Conservation (phyloP, 805 yeast species). For the Metschnikowia sp. region DNA sequence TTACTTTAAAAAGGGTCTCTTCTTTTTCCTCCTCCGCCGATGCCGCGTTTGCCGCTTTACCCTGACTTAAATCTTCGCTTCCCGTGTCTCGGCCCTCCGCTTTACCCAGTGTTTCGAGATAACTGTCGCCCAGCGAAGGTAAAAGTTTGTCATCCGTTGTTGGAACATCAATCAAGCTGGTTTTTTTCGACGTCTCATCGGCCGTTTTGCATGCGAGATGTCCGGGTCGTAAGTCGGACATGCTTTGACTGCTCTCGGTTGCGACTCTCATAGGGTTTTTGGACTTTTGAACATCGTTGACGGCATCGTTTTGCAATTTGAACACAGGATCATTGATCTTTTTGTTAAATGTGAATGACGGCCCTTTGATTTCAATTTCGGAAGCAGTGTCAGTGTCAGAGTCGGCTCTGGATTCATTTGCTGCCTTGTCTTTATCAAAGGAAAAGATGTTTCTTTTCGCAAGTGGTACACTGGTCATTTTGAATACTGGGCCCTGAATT, state of each 20-base stretch:
- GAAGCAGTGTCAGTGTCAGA: conserved; percentile 45
- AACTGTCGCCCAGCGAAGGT: too few species aligned
- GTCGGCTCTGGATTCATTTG: conserved; percentile 27
- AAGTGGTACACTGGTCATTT: conserved; percentile 24
- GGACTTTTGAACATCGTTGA: too few species aligned
- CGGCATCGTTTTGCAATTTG: conserved; percentile 7
- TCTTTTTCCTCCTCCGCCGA: conserved; percentile 88
- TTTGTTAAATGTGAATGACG: conserved; percentile 51
- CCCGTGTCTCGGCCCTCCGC: too few species aligned
- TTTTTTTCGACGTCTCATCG: too few species aligned
- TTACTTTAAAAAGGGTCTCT: conserved; percentile 55
- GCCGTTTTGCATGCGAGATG: too few species aligned
- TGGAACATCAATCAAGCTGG: neutral
- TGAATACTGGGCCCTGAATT: conserved; percentile 38
- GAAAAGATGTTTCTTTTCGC: conserved; percentile 37
- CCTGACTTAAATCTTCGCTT: too few species aligned
- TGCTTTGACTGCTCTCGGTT: neutral
- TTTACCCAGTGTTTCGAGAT: too few species aligned
- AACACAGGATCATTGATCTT: conserved; percentile 35
- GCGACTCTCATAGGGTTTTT: neutral
- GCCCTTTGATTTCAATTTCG: conserved; percentile 70
- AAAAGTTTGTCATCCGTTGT: neutral
- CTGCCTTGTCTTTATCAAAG: conserved; percentile 25
- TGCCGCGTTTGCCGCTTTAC: neutral
- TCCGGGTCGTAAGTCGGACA: too few species aligned